Percentiles rank a stretch among this genome's conserved stretches.
These are phyloP conservation scores for Wickerhamomyces sp. DNA, from an alignment of 1,139 yeast species.

Conservation along the genomic window DNA sequence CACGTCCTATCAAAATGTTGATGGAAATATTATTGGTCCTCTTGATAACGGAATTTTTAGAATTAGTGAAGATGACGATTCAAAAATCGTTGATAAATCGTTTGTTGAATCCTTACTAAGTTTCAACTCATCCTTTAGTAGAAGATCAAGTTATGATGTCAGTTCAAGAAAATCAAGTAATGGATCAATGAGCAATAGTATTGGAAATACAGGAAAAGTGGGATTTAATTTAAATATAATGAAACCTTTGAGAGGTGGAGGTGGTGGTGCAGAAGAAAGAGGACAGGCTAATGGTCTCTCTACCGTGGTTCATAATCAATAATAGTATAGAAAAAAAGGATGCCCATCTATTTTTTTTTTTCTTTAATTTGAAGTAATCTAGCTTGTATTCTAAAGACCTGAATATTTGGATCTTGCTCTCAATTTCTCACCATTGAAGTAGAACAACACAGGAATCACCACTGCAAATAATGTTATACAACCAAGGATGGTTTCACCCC, in stretches of 20 bases:
- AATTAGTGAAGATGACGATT: constrained; percentile 3
- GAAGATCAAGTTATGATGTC: neutral
- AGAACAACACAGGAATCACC: constrained; percentile 41
- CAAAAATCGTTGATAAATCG: neutral
- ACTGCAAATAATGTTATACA: constrained; percentile 39
- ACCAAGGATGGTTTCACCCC: constrained; percentile 49
- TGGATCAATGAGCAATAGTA: constrained; percentile 6
- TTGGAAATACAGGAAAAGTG: constrained; percentile 12
- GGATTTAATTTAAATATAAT: constrained; percentile 57
- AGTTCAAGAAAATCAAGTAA: constrained; percentile 1
- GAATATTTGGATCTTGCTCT: constrained; percentile 44
- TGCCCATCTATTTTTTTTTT: too few species aligned
- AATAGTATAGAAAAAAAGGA: too few species aligned
- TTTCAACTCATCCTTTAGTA: too few species aligned
- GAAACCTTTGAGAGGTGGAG: constrained; percentile 65
- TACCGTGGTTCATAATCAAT: too few species aligned
- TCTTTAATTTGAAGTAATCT: too few species aligned
- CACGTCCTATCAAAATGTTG: constrained; percentile 5
- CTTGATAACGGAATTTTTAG: constrained; percentile 5
- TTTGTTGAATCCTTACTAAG: constrained; percentile 1
- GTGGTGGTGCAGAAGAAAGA: too few species aligned
- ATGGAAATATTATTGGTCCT: constrained; percentile 2
- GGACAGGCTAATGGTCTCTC: too few species aligned
- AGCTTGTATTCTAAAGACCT: constrained; percentile 4
- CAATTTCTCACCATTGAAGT: constrained; percentile 44